Conservation (phyloP, 2,329 filamentous ascomycete species). For the Plectosphaerella sp. region DNA sequence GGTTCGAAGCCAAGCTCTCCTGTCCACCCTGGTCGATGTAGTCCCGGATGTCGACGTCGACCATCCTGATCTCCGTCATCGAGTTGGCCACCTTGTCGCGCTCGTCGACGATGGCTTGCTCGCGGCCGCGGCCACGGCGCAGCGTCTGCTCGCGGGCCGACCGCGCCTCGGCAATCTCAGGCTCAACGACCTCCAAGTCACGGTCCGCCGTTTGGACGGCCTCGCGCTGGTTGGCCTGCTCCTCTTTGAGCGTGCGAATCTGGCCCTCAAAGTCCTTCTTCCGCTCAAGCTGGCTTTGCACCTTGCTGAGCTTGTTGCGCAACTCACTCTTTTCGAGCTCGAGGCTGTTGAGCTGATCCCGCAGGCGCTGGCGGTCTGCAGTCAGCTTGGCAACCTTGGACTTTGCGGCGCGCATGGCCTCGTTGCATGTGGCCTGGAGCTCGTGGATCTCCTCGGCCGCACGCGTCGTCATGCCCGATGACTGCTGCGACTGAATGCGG, state of each 20-base stretch:
- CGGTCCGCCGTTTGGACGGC: constrained; percentile 64
- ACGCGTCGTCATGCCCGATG: constrained; percentile 59
- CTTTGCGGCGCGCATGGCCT: constrained; percentile 63
- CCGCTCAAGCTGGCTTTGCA: constrained; percentile 73
- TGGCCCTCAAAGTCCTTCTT: constrained; percentile 67
- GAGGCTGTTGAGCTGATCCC: constrained; percentile 61
- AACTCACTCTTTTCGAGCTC: constrained; percentile 77
- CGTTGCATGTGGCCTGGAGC: constrained; percentile 61
- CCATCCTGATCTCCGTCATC: constrained; percentile 69
- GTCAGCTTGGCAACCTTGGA: constrained; percentile 60
- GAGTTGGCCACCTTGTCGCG: constrained; percentile 69
- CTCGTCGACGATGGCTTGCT: constrained; percentile 67
- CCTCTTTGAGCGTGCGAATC: constrained; percentile 67
- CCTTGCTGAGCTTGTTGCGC: constrained; percentile 65
- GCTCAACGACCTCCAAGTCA: constrained; percentile 70
- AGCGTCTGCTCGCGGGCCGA: constrained; percentile 73
- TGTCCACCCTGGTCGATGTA: constrained; percentile 76
- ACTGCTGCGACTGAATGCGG: constrained; percentile 71
- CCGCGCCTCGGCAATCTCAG: constrained; percentile 71
- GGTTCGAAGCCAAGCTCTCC: constrained; percentile 63
- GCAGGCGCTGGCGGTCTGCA: constrained; percentile 66
- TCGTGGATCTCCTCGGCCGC: constrained; percentile 82
- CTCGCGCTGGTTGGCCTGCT: constrained; percentile 65
- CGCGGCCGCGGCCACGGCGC: constrained; percentile 64
- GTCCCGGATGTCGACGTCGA: constrained; percentile 72